Base-by-base conservation (phyloP, 2,329 filamentous ascomycete genomes). In the Trichoderma arundinaceum region DNA sequence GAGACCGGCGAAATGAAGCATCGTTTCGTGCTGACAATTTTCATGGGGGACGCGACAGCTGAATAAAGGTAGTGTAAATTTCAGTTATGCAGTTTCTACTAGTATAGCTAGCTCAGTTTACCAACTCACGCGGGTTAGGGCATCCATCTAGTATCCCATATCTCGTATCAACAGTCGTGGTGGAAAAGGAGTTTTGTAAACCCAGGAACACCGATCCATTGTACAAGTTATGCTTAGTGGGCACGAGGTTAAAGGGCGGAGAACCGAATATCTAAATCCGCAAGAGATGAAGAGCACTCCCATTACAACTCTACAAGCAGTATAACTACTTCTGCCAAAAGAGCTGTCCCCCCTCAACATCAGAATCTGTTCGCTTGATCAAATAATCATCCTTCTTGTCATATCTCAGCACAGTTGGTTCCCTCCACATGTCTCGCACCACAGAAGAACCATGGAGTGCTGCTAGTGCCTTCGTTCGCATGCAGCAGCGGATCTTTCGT, bases 1-100 rank as follows among this genome's bases (percentile, higher is more conserved):
- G 17, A 59, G 12, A 28, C 43, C 56, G 3, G 32, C 5, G 56
- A 59, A 48, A 59, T 48, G 43, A 46, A n/a, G 19, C 32, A n/a
- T 32, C 8, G 28, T 48, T 15, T 19, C 15, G 17, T 33, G 41
- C 28, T 38, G 52, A 54, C 52, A 28, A n/a, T 48, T 19, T 38
- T n/a, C 7, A n/a, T n/a, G 32, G 22, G 22, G 22, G 22, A 28
- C 4, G 22, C 13, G 12, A 32, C 12, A n/a, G 41, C 32, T 58
- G n/a, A 7, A 19, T 58, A 32, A 46, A 2, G 28, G 4, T 58
- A n/a, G 9, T 2, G 9, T 52, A 44, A 38, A 28, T 28, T 28
- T 28, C 22, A 28, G 22, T 28, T 28, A 28, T 56, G 10, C 13
- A 56, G 12, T 10, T 52, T 13, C 13, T 43, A 8, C 28, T 35